Conservation (phyloP, 768 basidiomycete genomes). For the Clitopilus passeckerianus region DNA sequence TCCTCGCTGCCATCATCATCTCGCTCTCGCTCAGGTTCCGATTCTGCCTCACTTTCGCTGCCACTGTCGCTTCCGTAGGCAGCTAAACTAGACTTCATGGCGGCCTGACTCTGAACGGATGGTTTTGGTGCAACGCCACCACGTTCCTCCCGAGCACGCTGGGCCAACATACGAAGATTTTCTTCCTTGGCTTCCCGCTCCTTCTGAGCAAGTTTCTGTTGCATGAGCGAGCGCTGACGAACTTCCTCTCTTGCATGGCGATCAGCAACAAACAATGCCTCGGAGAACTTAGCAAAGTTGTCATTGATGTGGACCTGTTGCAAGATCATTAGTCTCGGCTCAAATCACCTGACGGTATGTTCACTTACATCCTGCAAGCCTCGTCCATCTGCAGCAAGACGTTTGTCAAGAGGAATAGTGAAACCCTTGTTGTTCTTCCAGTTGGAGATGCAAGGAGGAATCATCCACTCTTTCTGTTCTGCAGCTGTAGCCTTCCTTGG, state of each 20-base stretch:
- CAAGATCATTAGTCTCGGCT: neutral
- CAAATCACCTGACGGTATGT: too few relatives aligned
- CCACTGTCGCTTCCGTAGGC: conserved; percentile 83
- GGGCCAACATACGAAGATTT: conserved; percentile 87
- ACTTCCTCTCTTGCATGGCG: conserved; percentile 98
- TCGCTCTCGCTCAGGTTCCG: conserved; percentile 20
- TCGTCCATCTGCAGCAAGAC: conserved; percentile 95
- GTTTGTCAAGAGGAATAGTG: conserved; percentile 97
- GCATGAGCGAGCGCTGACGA: conserved; percentile 93
- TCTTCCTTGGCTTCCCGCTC: conserved; percentile 98
- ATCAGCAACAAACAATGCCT: conserved; percentile 92
- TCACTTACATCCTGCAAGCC: conserved; percentile 90
- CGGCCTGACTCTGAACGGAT: conserved; percentile 61
- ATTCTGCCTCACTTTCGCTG: conserved; percentile 51
- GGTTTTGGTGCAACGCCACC: conserved; percentile 71
- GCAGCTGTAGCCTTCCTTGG: conserved; percentile 94
- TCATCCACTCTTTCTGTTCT: conserved; percentile 99
- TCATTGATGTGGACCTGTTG: conserved; percentile 96
- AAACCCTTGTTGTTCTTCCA: conserved; percentile 99
- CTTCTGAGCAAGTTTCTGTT: conserved; percentile 97
- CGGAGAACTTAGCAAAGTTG: conserved; percentile 98
- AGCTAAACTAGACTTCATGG: conserved; percentile 71
- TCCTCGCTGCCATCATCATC: conserved; percentile 42
- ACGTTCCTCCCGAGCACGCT: conserved; percentile 93
- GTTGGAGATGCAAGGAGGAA: conserved; percentile 98